phyloP scores from a whole-genome alignment of 129 eudicot genomes.

The Silybum marianum region DNA sequence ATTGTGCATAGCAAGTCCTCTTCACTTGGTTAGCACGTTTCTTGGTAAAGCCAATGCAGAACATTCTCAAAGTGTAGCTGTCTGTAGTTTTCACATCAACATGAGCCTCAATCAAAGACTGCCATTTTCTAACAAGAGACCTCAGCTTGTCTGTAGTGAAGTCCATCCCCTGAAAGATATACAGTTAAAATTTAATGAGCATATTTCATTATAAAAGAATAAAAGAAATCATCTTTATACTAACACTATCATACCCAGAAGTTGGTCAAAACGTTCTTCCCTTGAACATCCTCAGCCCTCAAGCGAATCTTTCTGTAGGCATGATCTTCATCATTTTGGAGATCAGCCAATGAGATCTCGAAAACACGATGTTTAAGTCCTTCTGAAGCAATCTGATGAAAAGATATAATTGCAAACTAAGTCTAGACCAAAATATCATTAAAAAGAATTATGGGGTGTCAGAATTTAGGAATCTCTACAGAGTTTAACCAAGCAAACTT shows the following conservation, averaged over 20 bases:
- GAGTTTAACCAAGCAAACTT: not conserved
- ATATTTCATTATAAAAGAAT: not conserved
- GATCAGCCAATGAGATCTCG: slow-evolving; percentile 63
- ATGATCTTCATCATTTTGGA: slow-evolving; percentile 60
- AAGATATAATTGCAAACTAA: not conserved
- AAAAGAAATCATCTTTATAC: not conserved
- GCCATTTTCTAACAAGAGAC: slow-evolving; percentile 63
- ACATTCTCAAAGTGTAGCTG: slow-evolving; percentile 50
- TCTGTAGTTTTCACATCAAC: slow-evolving; percentile 75
- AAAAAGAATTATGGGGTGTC: not conserved
- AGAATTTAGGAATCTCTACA: not conserved
- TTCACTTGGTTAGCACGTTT: slow-evolving; percentile 70
- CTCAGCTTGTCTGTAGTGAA: slow-evolving; percentile 64
- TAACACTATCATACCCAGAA: slow-evolving; percentile 45
- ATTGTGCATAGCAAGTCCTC: slow-evolving; percentile 64
- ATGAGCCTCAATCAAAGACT: slow-evolving; percentile 63
- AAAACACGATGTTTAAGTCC: slow-evolving; percentile 67
- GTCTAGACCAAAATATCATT: not conserved
- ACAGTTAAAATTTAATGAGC: not conserved
- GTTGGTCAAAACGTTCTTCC: slow-evolving; percentile 61
- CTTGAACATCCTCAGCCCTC: slow-evolving; percentile 72
- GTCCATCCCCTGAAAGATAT: slow-evolving; percentile 50
- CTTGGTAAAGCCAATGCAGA: slow-evolving; percentile 74
- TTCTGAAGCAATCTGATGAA: slow-evolving; percentile 58
- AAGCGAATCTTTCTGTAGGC: slow-evolving; percentile 62